Evolutionary conservation across 495 filamentous ascomycete genomes (phyloP), one percentile per base, ranked within the genome.

Genomic region (Neurospora sp.): DNA sequence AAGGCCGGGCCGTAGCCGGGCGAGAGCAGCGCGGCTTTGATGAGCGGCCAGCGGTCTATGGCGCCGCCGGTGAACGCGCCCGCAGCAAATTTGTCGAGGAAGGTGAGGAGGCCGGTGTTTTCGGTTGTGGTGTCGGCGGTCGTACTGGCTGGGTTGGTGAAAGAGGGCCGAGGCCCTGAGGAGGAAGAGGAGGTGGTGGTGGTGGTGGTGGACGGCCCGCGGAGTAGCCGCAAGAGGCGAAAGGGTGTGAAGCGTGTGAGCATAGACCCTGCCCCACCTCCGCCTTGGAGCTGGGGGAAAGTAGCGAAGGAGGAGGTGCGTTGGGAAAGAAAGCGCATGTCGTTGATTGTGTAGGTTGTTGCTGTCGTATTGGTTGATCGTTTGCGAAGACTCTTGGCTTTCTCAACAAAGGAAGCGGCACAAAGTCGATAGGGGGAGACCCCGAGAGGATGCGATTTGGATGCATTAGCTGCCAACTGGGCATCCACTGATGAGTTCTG

Each of bases 311-410:
- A 76, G 0, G 72, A 71, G 6, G 36, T 71, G 7, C 71, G 72
- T 17, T 70, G 69, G 19, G 38, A 31, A 37, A 71, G 69, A 11
- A 73, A 40, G 15, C 66, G 74, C 19, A 69, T 17, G 17, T 74
- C 71, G 24, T 78, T 78, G 39, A 76, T 59, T 4, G 73, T 78
- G 45, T 76, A 76, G 3, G 74, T 74, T 6, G 71, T 21, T 40
- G 45, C 7, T 6, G n/a, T n/a, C n/a, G n/a, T 45, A 4, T 24
- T 28, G 4, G 3, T 21, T 5, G 45, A 54, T 2, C 45, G 21
- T 28, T 15, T 13, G 1, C 31, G 28, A 0, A 66, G 62, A 36
- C 19, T 36, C 8, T 70, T 69, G 24, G 69, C 10, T 13, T 40
- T 73, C 34, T 74, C 66, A 10, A 76, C 37, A 13, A 54, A 6